Percentiles rank a stretch among this genome's conserved stretches.
These are phyloP conservation scores for Saposhnikovia divaricata DNA, from an alignment of 129 eudicot species.

Conservation along the genomic window DNA sequence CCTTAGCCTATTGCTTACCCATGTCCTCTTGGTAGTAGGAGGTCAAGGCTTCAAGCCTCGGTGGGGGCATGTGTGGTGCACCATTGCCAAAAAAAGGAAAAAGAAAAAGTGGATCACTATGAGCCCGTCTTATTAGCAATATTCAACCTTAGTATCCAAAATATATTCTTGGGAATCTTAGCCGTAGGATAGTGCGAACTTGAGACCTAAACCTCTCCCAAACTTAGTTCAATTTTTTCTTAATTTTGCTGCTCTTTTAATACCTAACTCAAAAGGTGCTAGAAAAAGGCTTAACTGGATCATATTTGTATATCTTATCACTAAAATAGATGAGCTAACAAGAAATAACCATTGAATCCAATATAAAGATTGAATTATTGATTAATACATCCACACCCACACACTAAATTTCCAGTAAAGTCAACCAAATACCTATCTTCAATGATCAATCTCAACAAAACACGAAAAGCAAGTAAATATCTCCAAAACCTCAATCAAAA, in stretches of 20 bases:
- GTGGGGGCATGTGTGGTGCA: not conserved
- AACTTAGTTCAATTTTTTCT: not conserved
- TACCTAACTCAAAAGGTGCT: not conserved
- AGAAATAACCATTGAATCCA: not conserved
- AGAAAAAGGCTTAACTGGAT: not conserved
- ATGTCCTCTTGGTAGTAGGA: not conserved
- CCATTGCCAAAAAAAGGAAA: too few species aligned
- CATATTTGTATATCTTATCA: not conserved
- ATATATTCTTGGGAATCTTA: not conserved
- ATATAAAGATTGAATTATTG: not conserved
- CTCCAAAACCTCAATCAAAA: too few species aligned
- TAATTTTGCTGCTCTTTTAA: not conserved
- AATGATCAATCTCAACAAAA: not conserved
- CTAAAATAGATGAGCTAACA: not conserved
- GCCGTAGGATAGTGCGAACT: not conserved
- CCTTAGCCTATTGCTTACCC: too few species aligned
- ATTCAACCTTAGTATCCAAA: not conserved
- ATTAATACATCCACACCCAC: not conserved
- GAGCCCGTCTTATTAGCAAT: not conserved
- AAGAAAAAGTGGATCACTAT: too few species aligned
- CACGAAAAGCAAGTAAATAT: not conserved
- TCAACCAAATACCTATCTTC: too few species aligned
- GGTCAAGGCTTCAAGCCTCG: not conserved
- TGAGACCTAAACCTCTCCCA: not conserved
- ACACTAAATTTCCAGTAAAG: too few species aligned